A percentile compares a stretch with the other conserved stretches of the same genome.
These are phyloP conservation scores for Xylariales sp. DNA, from an alignment of 2,329 filamentous ascomycete species.

Conservation along the genomic window DNA sequence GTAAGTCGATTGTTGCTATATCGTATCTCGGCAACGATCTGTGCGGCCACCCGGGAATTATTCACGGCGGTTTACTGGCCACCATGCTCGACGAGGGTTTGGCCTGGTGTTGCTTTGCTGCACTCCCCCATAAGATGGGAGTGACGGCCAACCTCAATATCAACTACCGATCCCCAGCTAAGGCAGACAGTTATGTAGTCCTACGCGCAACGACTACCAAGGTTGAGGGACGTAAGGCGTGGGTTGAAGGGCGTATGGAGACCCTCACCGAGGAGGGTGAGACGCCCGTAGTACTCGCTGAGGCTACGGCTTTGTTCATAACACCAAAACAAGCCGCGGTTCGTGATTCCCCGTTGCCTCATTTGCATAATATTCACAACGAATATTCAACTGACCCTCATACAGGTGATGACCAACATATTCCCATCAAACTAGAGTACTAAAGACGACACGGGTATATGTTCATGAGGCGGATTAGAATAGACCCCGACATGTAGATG, in stretches of 20 bases:
- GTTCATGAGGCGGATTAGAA: conserved; percentile 10
- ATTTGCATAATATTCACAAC: background rate
- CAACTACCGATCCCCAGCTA: conserved; percentile 85
- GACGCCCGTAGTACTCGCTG: conserved; percentile 75
- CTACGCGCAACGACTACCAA: conserved; percentile 82
- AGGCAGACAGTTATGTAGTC: conserved; percentile 80
- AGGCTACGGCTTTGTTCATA: conserved; percentile 88
- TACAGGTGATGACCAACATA: conserved; percentile 53
- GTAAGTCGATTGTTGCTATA: conserved; percentile 77
- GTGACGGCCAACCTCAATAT: conserved; percentile 87
- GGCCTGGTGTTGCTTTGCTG: conserved; percentile 87
- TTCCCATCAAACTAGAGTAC: conserved; percentile 47
- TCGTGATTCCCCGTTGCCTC: conserved; percentile 62
- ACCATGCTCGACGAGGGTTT: conserved; percentile 92
- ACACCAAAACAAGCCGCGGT: conserved; percentile 86
- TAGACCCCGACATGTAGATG: conserved; percentile 24
- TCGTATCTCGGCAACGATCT: conserved; percentile 82
- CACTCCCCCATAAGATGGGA: conserved; percentile 85
- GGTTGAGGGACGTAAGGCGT: conserved; percentile 93
- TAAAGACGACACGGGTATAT: background rate
- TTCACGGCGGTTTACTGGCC: conserved; percentile 92
- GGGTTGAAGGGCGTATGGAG: conserved; percentile 90
- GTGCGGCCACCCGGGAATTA: conserved; percentile 89
- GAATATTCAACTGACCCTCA: conserved; percentile 14
- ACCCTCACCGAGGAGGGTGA: conserved; percentile 74